These are phyloP conservation scores for Lenzites betulinus DNA, from an alignment of 768 basidiomycete species.

Conservation along the genomic window DNA sequence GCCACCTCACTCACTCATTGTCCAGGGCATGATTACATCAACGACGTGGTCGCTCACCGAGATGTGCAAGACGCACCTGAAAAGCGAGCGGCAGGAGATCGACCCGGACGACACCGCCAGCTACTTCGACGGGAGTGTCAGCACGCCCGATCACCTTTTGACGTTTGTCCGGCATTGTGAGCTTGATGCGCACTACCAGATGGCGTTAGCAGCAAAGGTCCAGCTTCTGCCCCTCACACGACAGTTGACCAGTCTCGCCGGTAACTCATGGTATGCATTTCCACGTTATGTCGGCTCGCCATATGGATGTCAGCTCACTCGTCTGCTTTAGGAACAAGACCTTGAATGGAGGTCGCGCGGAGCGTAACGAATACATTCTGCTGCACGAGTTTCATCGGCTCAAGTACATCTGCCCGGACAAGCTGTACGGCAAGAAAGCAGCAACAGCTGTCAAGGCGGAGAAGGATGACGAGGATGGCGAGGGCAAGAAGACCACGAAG, in stretches of 20 bases:
- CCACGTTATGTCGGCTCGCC: not conserved
- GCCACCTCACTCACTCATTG: not conserved
- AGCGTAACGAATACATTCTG: slow-evolving; percentile 98
- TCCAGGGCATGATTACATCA: slow-evolving; percentile 91
- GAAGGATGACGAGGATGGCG: slow-evolving; percentile 49
- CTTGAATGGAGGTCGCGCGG: slow-evolving; percentile 94
- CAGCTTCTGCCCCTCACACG: slow-evolving; percentile 91
- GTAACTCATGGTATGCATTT: slow-evolving; percentile 95
- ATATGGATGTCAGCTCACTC: not conserved
- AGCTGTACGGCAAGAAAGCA: slow-evolving; percentile 79
- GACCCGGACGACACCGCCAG: slow-evolving; percentile 93
- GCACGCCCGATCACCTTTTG: slow-evolving; percentile 73
- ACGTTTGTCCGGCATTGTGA: slow-evolving; percentile 94
- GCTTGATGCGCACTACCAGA: slow-evolving; percentile 93
- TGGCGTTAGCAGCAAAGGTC: slow-evolving; percentile 94
- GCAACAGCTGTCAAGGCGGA: slow-evolving; percentile 52
- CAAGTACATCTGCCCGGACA: slow-evolving; percentile 97
- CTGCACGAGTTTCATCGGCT: slow-evolving; percentile 96
- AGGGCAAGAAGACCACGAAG: slow-evolving; percentile 55
- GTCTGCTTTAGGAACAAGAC: slow-evolving; percentile 82
- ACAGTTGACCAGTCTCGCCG: slow-evolving; percentile 93
- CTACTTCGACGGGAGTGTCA: slow-evolving; percentile 84
- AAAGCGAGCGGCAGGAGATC: slow-evolving; percentile 86
- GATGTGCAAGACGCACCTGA: slow-evolving; percentile 92
- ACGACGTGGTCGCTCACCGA: slow-evolving; percentile 98